Evolutionary conservation across 768 basidiomycete genomes (phyloP).

Genomic region (Kwoniella bestiolae): DNA sequence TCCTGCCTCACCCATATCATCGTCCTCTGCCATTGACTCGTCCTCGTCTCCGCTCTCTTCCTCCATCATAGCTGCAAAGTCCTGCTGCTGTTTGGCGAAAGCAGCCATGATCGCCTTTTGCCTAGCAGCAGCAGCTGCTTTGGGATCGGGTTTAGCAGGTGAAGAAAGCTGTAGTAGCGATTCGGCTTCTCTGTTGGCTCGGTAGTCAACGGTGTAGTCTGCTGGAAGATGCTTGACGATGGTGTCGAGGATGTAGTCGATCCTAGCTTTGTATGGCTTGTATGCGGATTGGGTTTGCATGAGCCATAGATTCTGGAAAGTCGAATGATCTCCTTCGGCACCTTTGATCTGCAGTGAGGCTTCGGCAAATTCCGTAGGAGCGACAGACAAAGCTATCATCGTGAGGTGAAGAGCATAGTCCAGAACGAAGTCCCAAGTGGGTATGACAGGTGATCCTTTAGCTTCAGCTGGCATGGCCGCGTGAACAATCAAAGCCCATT

Average conservation of each 20-base stretch:
- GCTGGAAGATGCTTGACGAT: slow-evolving; percentile 66
- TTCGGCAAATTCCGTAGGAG: slow-evolving; percentile 66
- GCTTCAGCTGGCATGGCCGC: slow-evolving; percentile 17
- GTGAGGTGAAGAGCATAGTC: slow-evolving; percentile 85
- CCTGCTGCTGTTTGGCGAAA: slow-evolving; percentile 83
- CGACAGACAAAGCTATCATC: slow-evolving; percentile 81
- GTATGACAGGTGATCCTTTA: slow-evolving; percentile 40
- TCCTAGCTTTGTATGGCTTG: slow-evolving; percentile 71
- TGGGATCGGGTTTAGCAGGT: slow-evolving; percentile 18
- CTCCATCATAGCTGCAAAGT: slow-evolving; percentile 70
- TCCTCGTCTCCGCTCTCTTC: slow-evolving; percentile 64
- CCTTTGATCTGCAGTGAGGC: slow-evolving; percentile 62
- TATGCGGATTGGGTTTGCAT: slow-evolving; percentile 76
- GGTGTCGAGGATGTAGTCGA: slow-evolving; percentile 73
- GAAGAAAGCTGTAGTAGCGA: slow-evolving; percentile 4
- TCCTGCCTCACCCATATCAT: slow-evolving; percentile 60
- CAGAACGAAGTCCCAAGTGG: slow-evolving; percentile 74
- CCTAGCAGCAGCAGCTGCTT: slow-evolving; percentile 58
- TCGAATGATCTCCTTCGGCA: slow-evolving; percentile 26
- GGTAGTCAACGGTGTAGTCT: slow-evolving; percentile 60
- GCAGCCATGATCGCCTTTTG: slow-evolving; percentile 93
- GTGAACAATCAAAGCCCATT: slow-evolving; percentile 32
- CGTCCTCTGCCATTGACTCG: slow-evolving; percentile 64
- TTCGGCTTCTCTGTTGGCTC: slow-evolving; percentile 29
- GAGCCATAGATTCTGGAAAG: slow-evolving; percentile 67